Evolutionary conservation across 257 asterid genomes (phyloP), one percentile per base, ranked within the genome.

Genomic region (Fraxinus cuspidata): DNA sequence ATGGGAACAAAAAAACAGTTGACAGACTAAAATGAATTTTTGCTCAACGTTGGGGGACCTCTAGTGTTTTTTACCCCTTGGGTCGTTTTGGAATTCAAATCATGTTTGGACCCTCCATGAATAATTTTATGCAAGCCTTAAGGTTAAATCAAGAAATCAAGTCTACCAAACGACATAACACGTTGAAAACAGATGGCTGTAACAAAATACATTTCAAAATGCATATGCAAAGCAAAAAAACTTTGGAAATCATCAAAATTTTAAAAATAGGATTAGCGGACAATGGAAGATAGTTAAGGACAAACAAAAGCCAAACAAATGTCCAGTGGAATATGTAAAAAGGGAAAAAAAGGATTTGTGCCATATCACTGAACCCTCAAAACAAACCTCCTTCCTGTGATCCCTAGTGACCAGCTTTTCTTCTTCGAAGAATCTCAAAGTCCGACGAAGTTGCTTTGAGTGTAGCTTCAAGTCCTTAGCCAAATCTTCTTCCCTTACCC

Each of bases 401-500:
- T 96, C 98, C 75, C 98, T 92, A 7, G 94, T 91, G 81, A 96
- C 87, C 32, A 93, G 82, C 82, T 93, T 96, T 85, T 96, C 98
- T 75, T 96, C 97, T 89, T 96, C 99, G 27, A 96, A 91, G 82
- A 96, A 92, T 38, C 97, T 87, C 81, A 96, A 84, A 71, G 92
- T 92, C 77, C 98, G 92, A 32, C 98, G 96, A 69, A 96, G 92
- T 84, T 96, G 99, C 87, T 96, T 96, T 6, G 98, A 85, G 82
- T 96, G 99, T 85, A 96, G 88, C 90, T 93, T 96, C 90, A 96
- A 86, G 83, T 90, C 97, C 89, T 91, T 93, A 34, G 99, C 99
- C 92, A 96, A 89, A 76, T 96, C 97, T 84, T 96, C 99, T 81
- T 96, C 99, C 85, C 96, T 86, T 68, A 92, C 94, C 99, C 99